Base-by-base conservation (phyloP, 441 rosid genomes). In the Bruguiera hainesii region DNA sequence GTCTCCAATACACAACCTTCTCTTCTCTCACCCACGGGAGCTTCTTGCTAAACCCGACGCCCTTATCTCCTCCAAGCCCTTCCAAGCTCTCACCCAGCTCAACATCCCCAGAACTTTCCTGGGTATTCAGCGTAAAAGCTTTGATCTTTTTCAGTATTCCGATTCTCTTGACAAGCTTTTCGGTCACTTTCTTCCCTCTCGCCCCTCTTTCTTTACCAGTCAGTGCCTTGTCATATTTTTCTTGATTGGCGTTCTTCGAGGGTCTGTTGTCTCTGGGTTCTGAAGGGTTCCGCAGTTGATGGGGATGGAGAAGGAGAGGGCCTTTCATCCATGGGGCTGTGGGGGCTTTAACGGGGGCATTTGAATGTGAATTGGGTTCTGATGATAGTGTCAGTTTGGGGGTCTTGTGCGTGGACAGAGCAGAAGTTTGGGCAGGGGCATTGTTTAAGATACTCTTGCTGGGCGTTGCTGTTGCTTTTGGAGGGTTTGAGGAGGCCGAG, bases 251-350 rank as follows among this genome's bases (percentile, higher is more conserved):
- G 19, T 30, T 29, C 29, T 46, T 79, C 21, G 68, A 67, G 42
- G 50, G 29, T 53, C 56, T 78, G 30, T 75, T 78, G n/a, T 50
- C 55, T 60, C n/a, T 64, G 63, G 74, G 76, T 67, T 72, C 55
- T 1, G 83, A 65, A 66, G 74, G 77, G 64, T 83, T 66, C 65
- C 67, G 21, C 56, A 82, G 52, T 56, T 85, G 81, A 20, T 78
- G 81, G 56, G 90, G 80, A 65, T 78, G 86, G 69, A 80, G 82
- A 69, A 82, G 75, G 64, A 81, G 79, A 57, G 90, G 82, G 72
- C 80, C 77, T 68, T 72, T 82, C 85, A 86, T 85, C 97, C 96
- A 91, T 57, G 97, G 97, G 71, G 97, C 81, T 4, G 87, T 81
- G 33, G 90, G 87, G 61, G 72, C 71, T 80, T 66, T 88, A 62